Conservation (phyloP, 441 rosid species). For the Manihot esculenta region DNA sequence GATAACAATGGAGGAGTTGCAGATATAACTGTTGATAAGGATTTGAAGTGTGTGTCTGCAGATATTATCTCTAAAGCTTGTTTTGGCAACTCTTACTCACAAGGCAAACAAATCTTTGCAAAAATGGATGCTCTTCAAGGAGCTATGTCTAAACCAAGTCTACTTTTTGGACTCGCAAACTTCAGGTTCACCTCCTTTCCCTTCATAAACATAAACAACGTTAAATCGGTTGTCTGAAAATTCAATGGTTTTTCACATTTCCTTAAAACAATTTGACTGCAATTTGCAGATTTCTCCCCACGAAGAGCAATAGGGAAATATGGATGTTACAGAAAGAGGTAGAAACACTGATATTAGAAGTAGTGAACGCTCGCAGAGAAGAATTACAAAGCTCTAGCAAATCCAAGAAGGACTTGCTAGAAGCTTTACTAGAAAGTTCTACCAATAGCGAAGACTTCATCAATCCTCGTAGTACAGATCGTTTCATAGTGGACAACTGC, state of each 20-base stretch:
- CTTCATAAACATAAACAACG: not conserved
- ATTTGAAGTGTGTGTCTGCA: slow-evolving; percentile 30
- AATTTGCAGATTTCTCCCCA: slow-evolving; percentile 24
- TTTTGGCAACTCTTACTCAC: slow-evolving; percentile 22
- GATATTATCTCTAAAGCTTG: slow-evolving; percentile 38
- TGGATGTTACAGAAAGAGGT: slow-evolving; percentile 31
- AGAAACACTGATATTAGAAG: slow-evolving; percentile 21
- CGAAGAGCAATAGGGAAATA: slow-evolving; percentile 24
- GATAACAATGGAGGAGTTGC: slow-evolving; percentile 23
- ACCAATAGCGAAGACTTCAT: not conserved
- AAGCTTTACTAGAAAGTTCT: slow-evolving; percentile 31
- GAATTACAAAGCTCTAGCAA: not conserved
- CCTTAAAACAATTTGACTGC: not conserved
- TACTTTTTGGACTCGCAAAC: slow-evolving; percentile 24
- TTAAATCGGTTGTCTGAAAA: not conserved
- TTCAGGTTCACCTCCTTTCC: slow-evolving; percentile 16
- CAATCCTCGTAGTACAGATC: not conserved
- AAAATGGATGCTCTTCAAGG: slow-evolving; percentile 30
- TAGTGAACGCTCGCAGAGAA: slow-evolving; percentile 26
- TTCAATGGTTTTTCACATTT: too few relatives aligned
- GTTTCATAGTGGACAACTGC: slow-evolving; percentile 37
- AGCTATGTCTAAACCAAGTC: slow-evolving; percentile 22
- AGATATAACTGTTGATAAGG: slow-evolving; percentile 25
- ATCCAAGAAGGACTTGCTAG: slow-evolving; percentile 28
- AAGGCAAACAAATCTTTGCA: slow-evolving; percentile 22